Conservation (phyloP, 2,329 filamentous ascomycete species). For the Lachnellula hyalina region DNA sequence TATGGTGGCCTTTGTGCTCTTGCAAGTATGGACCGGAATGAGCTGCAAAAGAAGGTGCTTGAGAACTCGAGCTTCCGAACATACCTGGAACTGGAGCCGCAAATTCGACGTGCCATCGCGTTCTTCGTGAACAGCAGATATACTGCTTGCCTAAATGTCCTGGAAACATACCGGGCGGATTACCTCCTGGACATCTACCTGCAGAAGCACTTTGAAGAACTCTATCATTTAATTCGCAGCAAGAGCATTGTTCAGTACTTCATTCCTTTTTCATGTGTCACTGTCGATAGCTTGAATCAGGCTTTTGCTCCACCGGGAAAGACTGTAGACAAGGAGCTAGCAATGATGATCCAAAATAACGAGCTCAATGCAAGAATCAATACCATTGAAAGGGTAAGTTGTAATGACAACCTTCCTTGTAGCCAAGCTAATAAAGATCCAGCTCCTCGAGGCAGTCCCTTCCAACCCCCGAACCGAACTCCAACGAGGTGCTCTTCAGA, state of each 20-base stretch:
- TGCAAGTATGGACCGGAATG: slow-evolving; percentile 76
- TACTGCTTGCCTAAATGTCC: slow-evolving; percentile 72
- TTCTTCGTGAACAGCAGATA: slow-evolving; percentile 91
- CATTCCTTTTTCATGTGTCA: slow-evolving; percentile 82
- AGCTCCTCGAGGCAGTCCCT: slow-evolving; percentile 69
- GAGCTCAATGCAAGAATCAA: slow-evolving; percentile 77
- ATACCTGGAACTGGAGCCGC: slow-evolving; percentile 88
- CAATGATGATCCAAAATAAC: slow-evolving; percentile 68
- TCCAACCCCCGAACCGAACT: slow-evolving; percentile 62
- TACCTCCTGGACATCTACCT: slow-evolving; percentile 90
- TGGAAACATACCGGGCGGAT: slow-evolving; percentile 76
- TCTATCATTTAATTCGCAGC: slow-evolving; percentile 73
- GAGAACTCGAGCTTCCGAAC: slow-evolving; percentile 76
- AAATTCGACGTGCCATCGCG: slow-evolving; percentile 84
- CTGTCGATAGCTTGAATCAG: slow-evolving; percentile 68
- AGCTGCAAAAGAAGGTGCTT: slow-evolving; percentile 70
- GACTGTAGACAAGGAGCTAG: slow-evolving; percentile 68
- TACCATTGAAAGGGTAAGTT: slow-evolving; percentile 64
- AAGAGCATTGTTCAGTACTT: slow-evolving; percentile 96
- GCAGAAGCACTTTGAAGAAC: slow-evolving; percentile 60
- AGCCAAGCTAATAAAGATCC: slow-evolving; percentile 11
- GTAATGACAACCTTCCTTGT: background rate
- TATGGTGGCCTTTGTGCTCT: slow-evolving; percentile 89
- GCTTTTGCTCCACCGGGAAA: slow-evolving; percentile 64
- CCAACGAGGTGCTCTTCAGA: slow-evolving; percentile 63